These are phyloP conservation scores for Bipolaris victoriae DNA, from an alignment of 2,329 filamentous ascomycete species.

Conservation along the genomic window DNA sequence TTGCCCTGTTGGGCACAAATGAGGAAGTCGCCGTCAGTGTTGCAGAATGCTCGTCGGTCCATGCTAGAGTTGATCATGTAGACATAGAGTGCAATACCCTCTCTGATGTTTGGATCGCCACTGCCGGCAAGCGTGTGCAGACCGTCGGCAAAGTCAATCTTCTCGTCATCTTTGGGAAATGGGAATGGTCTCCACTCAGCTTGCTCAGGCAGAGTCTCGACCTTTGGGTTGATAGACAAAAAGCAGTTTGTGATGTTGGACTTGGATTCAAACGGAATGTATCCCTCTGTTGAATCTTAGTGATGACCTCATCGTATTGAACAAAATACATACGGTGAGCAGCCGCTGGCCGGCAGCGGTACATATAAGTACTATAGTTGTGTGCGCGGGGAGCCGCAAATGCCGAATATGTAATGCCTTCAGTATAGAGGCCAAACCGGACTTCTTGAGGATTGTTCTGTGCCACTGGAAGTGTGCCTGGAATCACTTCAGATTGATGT, in stretches of 20 bases:
- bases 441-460: slow-evolving; percentile 53
- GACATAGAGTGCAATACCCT: slow-evolving; percentile 58
- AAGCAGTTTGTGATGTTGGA: slow-evolving; percentile 53
- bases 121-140: slow-evolving; percentile 58
- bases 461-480: slow-evolving; percentile 51
- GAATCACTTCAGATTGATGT: slow-evolving; percentile 52
- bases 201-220: slow-evolving; percentile 58
- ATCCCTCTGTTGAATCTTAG: slow-evolving; percentile 32
- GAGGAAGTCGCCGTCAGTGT: slow-evolving; percentile 51
- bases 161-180: slow-evolving; percentile 43
- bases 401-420: slow-evolving; percentile 54
- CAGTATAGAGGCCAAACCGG: slow-evolving; percentile 54
- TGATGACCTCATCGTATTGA: slow-evolving; percentile 1
- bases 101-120: slow-evolving; percentile 58
- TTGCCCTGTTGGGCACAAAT: slow-evolving; percentile 46
- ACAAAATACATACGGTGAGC: slow-evolving; percentile 46
- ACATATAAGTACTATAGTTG: slow-evolving; percentile 56
- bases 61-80: slow-evolving; percentile 58
- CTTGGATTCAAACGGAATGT: slow-evolving; percentile 34
- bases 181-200: slow-evolving; percentile 57
- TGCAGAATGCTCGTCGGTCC: slow-evolving; percentile 55
- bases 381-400: slow-evolving; percentile 52
- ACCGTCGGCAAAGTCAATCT: slow-evolving; percentile 57
- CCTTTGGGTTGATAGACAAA: slow-evolving; percentile 54
- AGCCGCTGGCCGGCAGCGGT: slow-evolving; percentile 52